Evolutionary conservation across 805 yeast genomes (phyloP), one percentile per base, ranked within the genome.

Genomic region (Monosporozyma servazzii): DNA sequence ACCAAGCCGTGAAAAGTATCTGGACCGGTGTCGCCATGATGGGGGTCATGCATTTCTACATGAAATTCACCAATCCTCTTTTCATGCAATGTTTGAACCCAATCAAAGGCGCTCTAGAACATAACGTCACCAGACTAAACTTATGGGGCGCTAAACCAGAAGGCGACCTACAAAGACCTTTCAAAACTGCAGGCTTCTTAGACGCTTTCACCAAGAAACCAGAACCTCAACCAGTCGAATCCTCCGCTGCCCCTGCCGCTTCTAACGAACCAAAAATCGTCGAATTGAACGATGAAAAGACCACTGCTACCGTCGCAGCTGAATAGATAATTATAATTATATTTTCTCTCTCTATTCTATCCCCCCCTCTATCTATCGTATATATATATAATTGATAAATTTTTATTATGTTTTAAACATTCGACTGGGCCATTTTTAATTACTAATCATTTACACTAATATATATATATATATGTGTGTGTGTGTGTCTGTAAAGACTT

Each of bases 21-120:
- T 82, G 83, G 77, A 86, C 93, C 57, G 87, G 95, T 57, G 69
- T 88, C 61, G 96, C 96, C 64, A 90, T 93, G 96, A 89, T 93
- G 89, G 96, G 85, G 27, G 86, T 91, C 82, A 90, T 93, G 97
- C 99, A 91, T 72, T 65, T 91, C 58, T 91, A 91, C 82, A 82
- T 93, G 95, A 87, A 89, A 74, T 91, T 88, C 79, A 89, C 97
- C 70, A 89, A 93, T 74, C 99, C 99, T 52, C 79, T 91, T 67
- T 81, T 93, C 61, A 86, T 91, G 89, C 98, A 91, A 76, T 82
- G 89, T 58, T 79, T 93, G 60, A 80, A 93, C 51, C 91, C 96
- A 50, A 75, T 93, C 63, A 91, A 93, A 80, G 74, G 85, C 60
- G 96, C 95, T 46, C 73, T 88, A 54, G 98, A 93, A 74, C 75